Evolutionary conservation across 108 stramenopile genomes (phyloP).

Genomic region (Schizochytrium sp.): DNA sequence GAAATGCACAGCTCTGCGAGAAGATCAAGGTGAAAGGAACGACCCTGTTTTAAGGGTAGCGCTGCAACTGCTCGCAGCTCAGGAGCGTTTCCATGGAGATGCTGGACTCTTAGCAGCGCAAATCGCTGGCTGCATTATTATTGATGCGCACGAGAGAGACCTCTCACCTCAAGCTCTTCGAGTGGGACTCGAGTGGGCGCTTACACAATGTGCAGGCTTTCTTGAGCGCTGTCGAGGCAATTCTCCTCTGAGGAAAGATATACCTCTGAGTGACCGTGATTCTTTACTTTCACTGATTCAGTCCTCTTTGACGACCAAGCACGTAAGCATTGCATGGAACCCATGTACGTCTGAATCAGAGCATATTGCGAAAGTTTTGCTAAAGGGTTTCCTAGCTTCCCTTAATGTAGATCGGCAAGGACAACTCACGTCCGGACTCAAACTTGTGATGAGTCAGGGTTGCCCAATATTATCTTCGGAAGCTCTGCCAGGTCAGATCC

Average conservation of each 20-base stretch:
- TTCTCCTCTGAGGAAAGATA: neutral
- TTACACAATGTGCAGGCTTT: neutral
- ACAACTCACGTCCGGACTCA: neutral
- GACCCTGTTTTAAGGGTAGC: neutral
- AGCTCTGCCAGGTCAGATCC: neutral
- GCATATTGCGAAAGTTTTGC: neutral
- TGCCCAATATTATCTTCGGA: neutral
- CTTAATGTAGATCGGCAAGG: neutral
- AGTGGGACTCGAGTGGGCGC: neutral
- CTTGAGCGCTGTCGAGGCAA: neutral
- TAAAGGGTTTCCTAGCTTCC: neutral
- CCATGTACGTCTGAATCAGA: neutral
- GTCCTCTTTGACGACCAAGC: neutral
- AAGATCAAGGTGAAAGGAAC: neutral
- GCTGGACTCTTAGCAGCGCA: neutral
- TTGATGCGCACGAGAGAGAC: neutral
- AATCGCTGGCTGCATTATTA: neutral
- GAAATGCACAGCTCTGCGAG: neutral
- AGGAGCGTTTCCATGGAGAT: slow-evolving; percentile 5
- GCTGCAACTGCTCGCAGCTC: neutral
- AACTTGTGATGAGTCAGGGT: neutral
- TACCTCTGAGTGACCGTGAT: neutral
- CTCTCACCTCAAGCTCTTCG: neutral
- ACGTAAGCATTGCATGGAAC: neutral
- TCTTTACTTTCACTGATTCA: neutral